Evolutionary conservation across 163 green algal species (phyloP).

Genomic region (Scenedesmus sp.): DNA sequence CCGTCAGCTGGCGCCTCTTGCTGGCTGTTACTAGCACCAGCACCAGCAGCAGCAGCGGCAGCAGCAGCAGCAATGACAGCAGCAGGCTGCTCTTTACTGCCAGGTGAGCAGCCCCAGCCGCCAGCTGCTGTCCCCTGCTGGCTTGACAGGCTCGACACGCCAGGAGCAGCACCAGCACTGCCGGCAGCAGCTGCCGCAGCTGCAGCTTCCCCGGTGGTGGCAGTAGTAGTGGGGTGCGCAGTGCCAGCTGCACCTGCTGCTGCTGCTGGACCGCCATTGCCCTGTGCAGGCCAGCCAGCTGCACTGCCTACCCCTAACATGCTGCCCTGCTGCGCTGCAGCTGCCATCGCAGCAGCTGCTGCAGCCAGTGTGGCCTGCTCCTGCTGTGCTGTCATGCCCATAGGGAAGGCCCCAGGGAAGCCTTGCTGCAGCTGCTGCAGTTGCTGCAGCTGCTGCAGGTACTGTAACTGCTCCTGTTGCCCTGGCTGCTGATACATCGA

Average conservation of each 20-base stretch:
- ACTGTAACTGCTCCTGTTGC: constrained; percentile 18
- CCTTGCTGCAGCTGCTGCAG: constrained; percentile 20
- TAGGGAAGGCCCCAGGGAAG: background rate
- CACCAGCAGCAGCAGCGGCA: background rate
- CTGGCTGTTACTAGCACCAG: background rate
- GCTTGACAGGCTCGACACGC: background rate
- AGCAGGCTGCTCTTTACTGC: background rate
- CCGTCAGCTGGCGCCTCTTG: background rate
- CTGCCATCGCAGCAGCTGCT: constrained; percentile 13
- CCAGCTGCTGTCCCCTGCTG: background rate
- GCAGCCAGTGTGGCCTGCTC: background rate
- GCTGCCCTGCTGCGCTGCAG: background rate
- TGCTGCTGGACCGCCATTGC: background rate
- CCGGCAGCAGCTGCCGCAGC: background rate
- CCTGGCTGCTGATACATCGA: background rate
- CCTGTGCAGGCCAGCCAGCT: background rate
- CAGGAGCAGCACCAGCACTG: background rate
- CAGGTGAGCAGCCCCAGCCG: background rate
- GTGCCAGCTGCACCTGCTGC: background rate
- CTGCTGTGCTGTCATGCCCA: background rate
- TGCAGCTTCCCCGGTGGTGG: background rate
- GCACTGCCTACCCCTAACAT: background rate
- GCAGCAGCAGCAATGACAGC: background rate
- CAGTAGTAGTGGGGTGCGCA: background rate
- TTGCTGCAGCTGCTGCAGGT: background rate